Evolutionary conservation across 495 filamentous ascomycete species (phyloP).

Genomic region (Chlorociboria aeruginascens): DNA sequence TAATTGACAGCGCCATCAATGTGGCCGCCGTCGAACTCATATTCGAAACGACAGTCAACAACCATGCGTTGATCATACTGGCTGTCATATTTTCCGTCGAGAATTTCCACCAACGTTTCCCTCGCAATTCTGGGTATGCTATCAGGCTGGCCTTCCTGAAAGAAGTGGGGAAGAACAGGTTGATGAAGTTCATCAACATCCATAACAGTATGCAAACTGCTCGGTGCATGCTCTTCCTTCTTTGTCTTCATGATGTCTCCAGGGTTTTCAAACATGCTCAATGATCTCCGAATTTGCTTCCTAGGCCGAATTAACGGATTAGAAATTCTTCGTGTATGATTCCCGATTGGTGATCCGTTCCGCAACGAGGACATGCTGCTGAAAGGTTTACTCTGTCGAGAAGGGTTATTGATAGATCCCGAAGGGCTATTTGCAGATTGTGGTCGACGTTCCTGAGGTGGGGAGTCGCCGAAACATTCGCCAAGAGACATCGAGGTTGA

Average conservation of each 20-base stretch:
- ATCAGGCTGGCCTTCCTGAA: conserved; percentile 67
- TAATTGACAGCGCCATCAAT: conserved; percentile 87
- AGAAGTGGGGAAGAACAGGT: conserved; percentile 72
- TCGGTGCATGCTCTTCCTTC: conserved; percentile 43
- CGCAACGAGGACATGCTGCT: conserved; percentile 16
- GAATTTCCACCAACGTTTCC: conserved; percentile 66
- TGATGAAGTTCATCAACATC: conserved; percentile 62
- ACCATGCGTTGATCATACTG: conserved; percentile 67
- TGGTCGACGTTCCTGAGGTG: conserved; percentile 54
- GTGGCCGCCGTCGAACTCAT: conserved; percentile 95
- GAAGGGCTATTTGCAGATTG: conserved; percentile 43
- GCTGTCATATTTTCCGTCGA: conserved; percentile 71
- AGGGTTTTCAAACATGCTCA: conserved; percentile 95
- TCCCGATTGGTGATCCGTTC: conserved; percentile 20
- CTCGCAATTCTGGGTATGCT: conserved; percentile 77
- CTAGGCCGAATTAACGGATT: conserved; percentile 65
- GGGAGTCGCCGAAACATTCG: conserved; percentile 72
- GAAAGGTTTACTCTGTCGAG: conserved; percentile 13
- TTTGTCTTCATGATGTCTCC: conserved; percentile 69
- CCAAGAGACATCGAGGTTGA: conserved; percentile 52
- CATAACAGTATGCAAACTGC: conserved; percentile 55
- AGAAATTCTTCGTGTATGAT: conserved; percentile 38
- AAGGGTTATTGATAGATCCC: conserved; percentile 19
- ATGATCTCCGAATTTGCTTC: conserved; percentile 78
- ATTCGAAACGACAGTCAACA: conserved; percentile 96